Base-by-base conservation (phyloP, 2,329 filamentous ascomycete species). In the Pyrenophora graminea region DNA sequence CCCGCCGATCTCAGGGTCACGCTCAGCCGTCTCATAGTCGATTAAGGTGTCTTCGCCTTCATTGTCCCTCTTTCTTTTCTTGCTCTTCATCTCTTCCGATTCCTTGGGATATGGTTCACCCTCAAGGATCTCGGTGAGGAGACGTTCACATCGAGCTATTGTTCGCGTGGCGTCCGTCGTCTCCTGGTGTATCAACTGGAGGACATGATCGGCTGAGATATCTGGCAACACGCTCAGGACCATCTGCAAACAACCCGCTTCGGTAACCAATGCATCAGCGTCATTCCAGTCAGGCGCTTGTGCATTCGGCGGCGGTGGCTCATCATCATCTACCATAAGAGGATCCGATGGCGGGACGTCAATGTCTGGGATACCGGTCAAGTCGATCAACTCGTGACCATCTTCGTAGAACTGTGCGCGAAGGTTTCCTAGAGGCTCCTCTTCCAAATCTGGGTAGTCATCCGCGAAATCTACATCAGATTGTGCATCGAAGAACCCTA, bases 161-260 rank as follows among this genome's bases (percentile, higher is more conserved):
- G 66, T 64, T 9, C 58, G 59, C n/a, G 57, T 66, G 8, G 39
- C 39, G 31, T 65, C 62, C 19, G 61, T 60, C 23, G 56, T 65
- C 19, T 49, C 56, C 31, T 65, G 59, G 36, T 54, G 48, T 32
- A 72, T 67, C 18, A 68, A 45, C 3, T 51, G 44, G 18, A 70
- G 56, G 15, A 66, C 70, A 53, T 74, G 58, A 31, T 70, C 55
- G 18, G 65, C 56, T 3, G 67, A 62, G 27, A 73, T 67, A 34
- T 72, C 70, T 7, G 71, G 69, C 4, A 73, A 56, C 7, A 74
- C 61, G 30, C 68, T 56, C 6, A 73, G 21, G n/a, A 74, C 52
- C 56, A 66, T 63, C 39, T 68, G 62, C 21, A 73, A 44, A 45
- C 64, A 72, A 1, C 56, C 56, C 12, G 61, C 59, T 52, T 64